These are phyloP conservation scores for Calcarisporium arbuscula DNA, from an alignment of 2,329 filamentous ascomycete genomes.

Conservation along the genomic window DNA sequence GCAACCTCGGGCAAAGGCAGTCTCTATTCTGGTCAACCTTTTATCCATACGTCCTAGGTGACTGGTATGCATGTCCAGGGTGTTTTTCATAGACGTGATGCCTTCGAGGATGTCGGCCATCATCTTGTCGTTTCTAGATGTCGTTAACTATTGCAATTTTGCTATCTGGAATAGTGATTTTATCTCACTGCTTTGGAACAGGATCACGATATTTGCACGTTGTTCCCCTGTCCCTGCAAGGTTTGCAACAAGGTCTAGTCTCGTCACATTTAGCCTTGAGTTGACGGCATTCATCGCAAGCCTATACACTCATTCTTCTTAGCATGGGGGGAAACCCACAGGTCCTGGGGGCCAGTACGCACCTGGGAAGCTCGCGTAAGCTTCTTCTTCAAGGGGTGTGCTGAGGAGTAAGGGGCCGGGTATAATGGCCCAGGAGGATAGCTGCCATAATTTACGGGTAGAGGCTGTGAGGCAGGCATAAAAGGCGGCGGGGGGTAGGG, in stretches of 20 bases:
- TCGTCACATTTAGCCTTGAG: conserved; percentile 92
- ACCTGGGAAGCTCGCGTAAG: conserved; percentile 61
- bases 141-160: conserved; percentile 1
- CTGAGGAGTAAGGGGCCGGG: conserved; percentile 36
- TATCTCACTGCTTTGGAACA: conserved; percentile 77
- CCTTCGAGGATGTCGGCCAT: conserved; percentile 54
- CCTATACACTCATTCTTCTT: conserved; percentile 44
- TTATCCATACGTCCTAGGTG: conserved; percentile 33
- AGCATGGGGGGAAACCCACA: too few species aligned
- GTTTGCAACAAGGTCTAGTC: conserved; percentile 73
- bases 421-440: conserved; percentile 29
- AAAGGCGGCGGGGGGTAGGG: conserved; percentile 37
- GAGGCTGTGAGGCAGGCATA: conserved; percentile 27
- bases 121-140: conserved; percentile 55
- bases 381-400: conserved; percentile 45
- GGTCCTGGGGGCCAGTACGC: too few species aligned
- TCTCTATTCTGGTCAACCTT: conserved; percentile 28
- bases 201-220: conserved; percentile 87
- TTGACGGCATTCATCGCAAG: conserved; percentile 82
- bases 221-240: conserved; percentile 79
- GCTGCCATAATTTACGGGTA: conserved; percentile 29
- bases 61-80: conserved; percentile 27
- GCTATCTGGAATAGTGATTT: background rate
- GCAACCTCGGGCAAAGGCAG: conserved; percentile 15
- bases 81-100: conserved; percentile 35